Evolutionary conservation across 352 stramenopile species (phyloP), one percentile per base, ranked within the genome.

Genomic region (Salisapilia sapeloensis): DNA sequence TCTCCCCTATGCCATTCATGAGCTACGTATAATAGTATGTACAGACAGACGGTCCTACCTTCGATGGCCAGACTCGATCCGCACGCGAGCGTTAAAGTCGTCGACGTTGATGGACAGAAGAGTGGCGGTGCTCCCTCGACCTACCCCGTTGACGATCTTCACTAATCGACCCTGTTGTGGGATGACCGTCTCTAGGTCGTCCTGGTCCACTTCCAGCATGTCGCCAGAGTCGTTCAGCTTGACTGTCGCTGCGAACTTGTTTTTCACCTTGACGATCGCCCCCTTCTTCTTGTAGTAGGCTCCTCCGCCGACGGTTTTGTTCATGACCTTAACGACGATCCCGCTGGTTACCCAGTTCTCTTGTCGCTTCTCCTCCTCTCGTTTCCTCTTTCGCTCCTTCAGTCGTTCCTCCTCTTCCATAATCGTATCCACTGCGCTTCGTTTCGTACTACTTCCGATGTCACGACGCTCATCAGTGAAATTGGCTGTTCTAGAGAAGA

Each of bases 241-340:
- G 13, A 94, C 62, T 0, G 56, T 83, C 11, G 76, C 79, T 12
- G 60, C 70, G 33, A 83, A 94, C 12, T 64, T 61, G 36, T 92
- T 79, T 15, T 84, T 48, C 18, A 94, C 81, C 0, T 56, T 40
- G 8, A 72, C 59, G 24, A 94, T 46, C 29, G 66, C 53, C 14
- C 75, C 79, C 38, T 94, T 94, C 25, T 64, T 65, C 47, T 92
- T 92, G 66, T 92, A 92, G 48, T 90, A 94, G 8, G 45, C 53
- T 16, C 90, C 85, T 12, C 71, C 62, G 2, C 65, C 78, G 3
- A 97, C 50, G 22, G 82, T 86, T 54, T 95, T 94, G 44, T 94
- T 94, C 38, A 93, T 74, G 24, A 97, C 66, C 40, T 96, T 95
- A 17, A 98, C 89, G 3, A 97, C 48, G 40, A 97, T 96, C 17